Base-by-base conservation (phyloP, 2,329 filamentous ascomycete species). In the Coniochaeta sp. region DNA sequence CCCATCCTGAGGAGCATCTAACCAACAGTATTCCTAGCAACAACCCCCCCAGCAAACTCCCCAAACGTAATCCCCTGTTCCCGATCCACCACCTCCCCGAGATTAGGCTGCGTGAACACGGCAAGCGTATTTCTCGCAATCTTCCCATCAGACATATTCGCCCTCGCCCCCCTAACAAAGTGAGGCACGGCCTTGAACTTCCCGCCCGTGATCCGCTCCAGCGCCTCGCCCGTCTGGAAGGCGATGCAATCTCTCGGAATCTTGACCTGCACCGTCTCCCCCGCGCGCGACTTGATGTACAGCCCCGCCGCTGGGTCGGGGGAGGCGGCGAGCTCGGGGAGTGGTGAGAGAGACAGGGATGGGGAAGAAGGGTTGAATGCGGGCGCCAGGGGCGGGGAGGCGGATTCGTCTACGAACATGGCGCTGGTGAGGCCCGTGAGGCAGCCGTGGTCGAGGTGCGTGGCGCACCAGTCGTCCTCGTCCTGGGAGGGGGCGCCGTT, bases 31-130 rank as follows among this genome's bases (percentile, higher is more conserved):
- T 83, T 83, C 63, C 78, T 81, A 3, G 75, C 72, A 32, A 83
- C 78, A 49, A 83, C 75, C 0, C 78, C 78, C 50, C 79, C 68
- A 3, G 87, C 87, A 73, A 91, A 90, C 61, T 86, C 80, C 20
- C 86, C 88, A 77, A 91, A 92, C 33, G 81, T 86, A 52, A 83
- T 75, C 32, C 80, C 77, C 60, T 82, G 76, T 64, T 79, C 74
- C 53, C 81, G 77, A 63, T 92, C 88, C 13, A 92, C 86, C 69
- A 83, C 79, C 60, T 91, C 88, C 60, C 81, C 87, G 54, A 97
- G 69, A 71, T 96, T 96, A 22, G 94, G 94, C 77, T 99, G 94
- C 53, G 92, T 99, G 64, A 97, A 99, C 9, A 97, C 91, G 1
- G 94, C 94, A 58, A 99, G 71, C 9, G 94, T 99, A 71, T 97